Evolutionary conservation across 192 early-diverging fungal genomes (phyloP).

Genomic region (Backusella psychrophila): DNA sequence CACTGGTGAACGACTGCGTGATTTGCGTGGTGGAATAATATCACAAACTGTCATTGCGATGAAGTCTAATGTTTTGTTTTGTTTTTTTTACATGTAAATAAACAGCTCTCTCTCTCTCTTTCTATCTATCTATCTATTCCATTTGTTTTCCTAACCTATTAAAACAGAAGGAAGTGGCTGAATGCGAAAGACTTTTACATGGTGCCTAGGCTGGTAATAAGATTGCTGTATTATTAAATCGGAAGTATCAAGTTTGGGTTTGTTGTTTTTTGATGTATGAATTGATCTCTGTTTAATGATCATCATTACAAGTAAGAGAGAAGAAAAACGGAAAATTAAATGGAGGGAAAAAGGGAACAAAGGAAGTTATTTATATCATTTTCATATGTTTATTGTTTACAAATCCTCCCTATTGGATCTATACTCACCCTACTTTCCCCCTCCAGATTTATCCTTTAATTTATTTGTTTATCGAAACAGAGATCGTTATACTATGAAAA

Average conservation of each 20-base stretch:
- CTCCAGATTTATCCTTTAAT: not conserved
- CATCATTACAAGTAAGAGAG: not conserved
- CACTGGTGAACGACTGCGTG: not conserved
- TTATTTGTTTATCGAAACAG: not conserved
- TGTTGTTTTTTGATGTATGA: not conserved
- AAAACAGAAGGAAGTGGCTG: slow-evolving; percentile 8
- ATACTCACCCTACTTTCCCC: not conserved
- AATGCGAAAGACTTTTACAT: not conserved
- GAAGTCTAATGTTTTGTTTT: not conserved
- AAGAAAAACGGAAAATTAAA: not conserved
- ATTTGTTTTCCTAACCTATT: not conserved
- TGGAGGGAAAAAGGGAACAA: not conserved
- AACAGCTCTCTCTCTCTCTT: not conserved
- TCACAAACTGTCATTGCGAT: slow-evolving; percentile 21
- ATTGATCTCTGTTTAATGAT: not conserved
- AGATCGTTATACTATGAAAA: not conserved
- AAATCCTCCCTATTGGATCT: not conserved
- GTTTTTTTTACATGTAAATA: not conserved
- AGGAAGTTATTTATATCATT: not conserved
- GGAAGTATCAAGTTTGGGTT: not conserved
- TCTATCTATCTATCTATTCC: not conserved
- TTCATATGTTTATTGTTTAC: slow-evolving; percentile 2
- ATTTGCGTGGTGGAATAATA: slow-evolving; percentile 9
- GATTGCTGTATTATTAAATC: not conserved
- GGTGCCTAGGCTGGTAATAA: not conserved